phyloP scores from a whole-genome alignment of 495 filamentous ascomycete species.

The Neurospora sp. region DNA sequence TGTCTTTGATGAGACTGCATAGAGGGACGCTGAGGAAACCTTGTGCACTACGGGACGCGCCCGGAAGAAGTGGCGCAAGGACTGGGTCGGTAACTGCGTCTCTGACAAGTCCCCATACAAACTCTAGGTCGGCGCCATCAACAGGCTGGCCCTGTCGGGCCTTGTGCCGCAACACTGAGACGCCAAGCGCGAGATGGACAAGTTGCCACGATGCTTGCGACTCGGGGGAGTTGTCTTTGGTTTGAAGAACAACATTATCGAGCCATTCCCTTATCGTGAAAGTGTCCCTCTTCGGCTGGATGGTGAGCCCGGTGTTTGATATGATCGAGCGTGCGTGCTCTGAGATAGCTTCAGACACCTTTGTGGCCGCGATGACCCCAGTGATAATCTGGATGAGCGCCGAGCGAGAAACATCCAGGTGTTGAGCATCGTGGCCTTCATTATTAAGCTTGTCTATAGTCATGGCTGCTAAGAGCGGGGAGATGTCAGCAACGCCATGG shows the following conservation, averaged over 20 bases:
- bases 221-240: neutral
- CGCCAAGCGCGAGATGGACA: neutral
- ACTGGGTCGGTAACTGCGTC: neutral
- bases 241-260: neutral
- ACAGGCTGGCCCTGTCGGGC: neutral
- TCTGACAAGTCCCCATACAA: constrained; percentile 2
- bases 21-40: constrained; percentile 18
- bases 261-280: neutral
- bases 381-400: neutral
- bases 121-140: neutral
- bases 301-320: neutral
- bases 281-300: neutral
- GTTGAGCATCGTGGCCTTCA: neutral
- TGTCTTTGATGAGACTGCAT: constrained; percentile 13
- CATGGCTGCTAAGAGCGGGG: neutral
- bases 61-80: neutral
- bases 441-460: neutral
- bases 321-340: neutral
- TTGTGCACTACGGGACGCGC: constrained; percentile 16
- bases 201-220: neutral
- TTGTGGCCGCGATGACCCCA: neutral
- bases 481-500: neutral
- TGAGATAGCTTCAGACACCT: neutral
- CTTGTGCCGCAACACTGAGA: neutral
- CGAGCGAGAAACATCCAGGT: neutral